phyloP scores from a whole-genome alignment of 1,284 basidiomycete genomes.

The Leucoagaricus sp. region DNA sequence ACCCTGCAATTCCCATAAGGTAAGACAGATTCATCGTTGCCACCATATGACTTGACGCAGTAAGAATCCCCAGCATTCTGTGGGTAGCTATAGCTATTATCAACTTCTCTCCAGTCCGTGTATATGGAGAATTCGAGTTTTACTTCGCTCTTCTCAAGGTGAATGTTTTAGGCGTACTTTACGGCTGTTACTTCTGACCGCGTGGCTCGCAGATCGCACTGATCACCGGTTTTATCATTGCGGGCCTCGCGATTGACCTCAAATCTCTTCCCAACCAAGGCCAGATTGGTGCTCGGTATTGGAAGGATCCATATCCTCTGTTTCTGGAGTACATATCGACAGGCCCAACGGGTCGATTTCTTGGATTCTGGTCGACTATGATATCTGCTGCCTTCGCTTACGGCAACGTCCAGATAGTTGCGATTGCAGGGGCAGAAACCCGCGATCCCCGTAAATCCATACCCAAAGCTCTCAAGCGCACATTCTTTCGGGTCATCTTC shows the following conservation, averaged over 20 bases:
- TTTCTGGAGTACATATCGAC: constrained; percentile 23
- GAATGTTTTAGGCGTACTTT: not conserved
- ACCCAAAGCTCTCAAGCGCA: constrained; percentile 27
- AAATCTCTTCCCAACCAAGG: constrained; percentile 22
- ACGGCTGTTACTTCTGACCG: not conserved
- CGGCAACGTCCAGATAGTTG: constrained; percentile 31
- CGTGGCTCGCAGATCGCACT: constrained; percentile 22
- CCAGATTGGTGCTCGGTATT: constrained; percentile 28
- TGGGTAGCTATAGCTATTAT: constrained; percentile 25
- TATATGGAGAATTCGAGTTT: constrained; percentile 34
- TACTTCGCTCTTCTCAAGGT: constrained; percentile 31
- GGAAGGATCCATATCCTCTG: constrained; percentile 25
- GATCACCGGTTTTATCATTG: constrained; percentile 28
- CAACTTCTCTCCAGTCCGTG: constrained; percentile 28
- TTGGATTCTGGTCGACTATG: constrained; percentile 31
- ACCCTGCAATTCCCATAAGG: constrained; percentile 26
- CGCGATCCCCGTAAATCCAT: constrained; percentile 27
- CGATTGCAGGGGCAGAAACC: constrained; percentile 31
- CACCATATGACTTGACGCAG: too few relatives aligned
- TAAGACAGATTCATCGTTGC: constrained; percentile 10
- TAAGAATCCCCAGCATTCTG: constrained; percentile 23
- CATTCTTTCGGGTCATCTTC: constrained; percentile 26
- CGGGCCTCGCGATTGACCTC: constrained; percentile 24
- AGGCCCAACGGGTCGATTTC: constrained; percentile 23
- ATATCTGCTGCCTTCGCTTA: constrained; percentile 32